Evolutionary conservation across 2,329 filamentous ascomycete species (phyloP).

Genomic region (Dactylella cylindrospora): DNA sequence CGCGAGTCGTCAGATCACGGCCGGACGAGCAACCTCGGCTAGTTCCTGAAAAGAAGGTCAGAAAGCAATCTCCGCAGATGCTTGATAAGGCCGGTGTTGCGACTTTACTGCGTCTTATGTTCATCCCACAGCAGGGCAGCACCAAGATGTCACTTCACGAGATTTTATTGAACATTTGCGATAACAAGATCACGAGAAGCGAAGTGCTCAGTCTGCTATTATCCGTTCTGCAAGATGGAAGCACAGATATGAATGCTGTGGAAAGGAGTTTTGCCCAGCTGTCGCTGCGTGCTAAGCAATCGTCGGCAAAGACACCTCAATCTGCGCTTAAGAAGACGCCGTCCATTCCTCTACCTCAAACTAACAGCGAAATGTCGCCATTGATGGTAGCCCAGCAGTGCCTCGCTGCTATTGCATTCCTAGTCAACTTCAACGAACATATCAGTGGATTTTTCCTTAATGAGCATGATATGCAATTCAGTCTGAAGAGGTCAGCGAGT

Average conservation of each 20-base stretch:
- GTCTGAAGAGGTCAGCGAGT: conserved; percentile 70
- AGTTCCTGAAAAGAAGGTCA: conserved; percentile 64
- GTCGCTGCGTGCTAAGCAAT: conserved; percentile 82
- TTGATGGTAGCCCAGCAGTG: conserved; percentile 96
- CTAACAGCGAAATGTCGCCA: conserved; percentile 85
- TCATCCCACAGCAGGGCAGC: conserved; percentile 86
- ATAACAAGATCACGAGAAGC: conserved; percentile 92
- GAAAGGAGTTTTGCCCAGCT: conserved; percentile 94
- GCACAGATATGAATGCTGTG: conserved; percentile 85
- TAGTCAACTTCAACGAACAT: conserved; percentile 81
- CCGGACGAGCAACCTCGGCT: conserved; percentile 56
- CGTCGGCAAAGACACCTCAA: conserved; percentile 54
- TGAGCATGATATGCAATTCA: conserved; percentile 79
- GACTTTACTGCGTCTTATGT: conserved; percentile 97
- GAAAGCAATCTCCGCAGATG: conserved; percentile 88
- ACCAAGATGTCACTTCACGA: conserved; percentile 80
- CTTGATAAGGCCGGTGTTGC: conserved; percentile 93
- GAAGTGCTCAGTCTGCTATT: conserved; percentile 92
- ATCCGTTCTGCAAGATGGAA: conserved; percentile 93
- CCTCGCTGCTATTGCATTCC: conserved; percentile 76
- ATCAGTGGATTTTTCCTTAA: conserved; percentile 90
- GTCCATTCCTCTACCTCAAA: conserved; percentile 55
- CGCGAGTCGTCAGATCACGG: conserved; percentile 45
- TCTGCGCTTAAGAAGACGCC: conserved; percentile 71
- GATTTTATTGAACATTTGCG: conserved; percentile 86